Evolutionary conservation across 176 grass and related monocot genomes (phyloP), one percentile per base, ranked within the genome.

Genomic region (Melocanna baccifera): DNA sequence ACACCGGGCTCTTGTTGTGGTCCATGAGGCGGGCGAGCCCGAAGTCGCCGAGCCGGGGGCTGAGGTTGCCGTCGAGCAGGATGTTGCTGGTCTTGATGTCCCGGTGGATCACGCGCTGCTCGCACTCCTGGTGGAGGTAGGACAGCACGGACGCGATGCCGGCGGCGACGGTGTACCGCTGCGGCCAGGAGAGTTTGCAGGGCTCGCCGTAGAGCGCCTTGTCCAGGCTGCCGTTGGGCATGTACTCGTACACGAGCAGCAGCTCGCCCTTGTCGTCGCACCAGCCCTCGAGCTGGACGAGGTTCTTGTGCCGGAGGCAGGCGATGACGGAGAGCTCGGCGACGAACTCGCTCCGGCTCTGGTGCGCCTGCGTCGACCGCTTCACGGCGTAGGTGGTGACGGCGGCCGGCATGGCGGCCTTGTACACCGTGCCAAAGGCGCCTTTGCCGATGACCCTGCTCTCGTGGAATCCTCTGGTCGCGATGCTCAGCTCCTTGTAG

Each of bases 71-170:
- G 67, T 98, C 95, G 43, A 98, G 86, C 67, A 98, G 85, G 26
- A 98, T 80, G 89, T 98, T 98, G 85, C 92, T 89, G 62, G 91
- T 90, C 84, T 98, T 98, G 76, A 98, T 86, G 89, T 98, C 95
- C 26, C 95, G 83, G 75, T 98, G 95, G 55, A 98, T 88, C 45
- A 98, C 92, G 42, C 88, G 89, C 76, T 91, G 92, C 80, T 98
- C 92, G 52, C 92, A 98, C 85, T 93, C 95, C 79, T 93, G 92
- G 76, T 98, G 95, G 46, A 95, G 75, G 88, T 98, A 98, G 18
- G 92, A 82, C 4, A 98, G 76, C 47, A 91, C 92, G 6, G 92
- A 95, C 19, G 95, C 92, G 23, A 95, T 75, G 18, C 95, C 95
- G 23, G 86, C 45, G 10, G 92, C 92, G 5, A 92, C 92, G 2